Evolutionary conservation across 805 yeast genomes (phyloP).

Genomic region (Yarrowia hollandica): DNA sequence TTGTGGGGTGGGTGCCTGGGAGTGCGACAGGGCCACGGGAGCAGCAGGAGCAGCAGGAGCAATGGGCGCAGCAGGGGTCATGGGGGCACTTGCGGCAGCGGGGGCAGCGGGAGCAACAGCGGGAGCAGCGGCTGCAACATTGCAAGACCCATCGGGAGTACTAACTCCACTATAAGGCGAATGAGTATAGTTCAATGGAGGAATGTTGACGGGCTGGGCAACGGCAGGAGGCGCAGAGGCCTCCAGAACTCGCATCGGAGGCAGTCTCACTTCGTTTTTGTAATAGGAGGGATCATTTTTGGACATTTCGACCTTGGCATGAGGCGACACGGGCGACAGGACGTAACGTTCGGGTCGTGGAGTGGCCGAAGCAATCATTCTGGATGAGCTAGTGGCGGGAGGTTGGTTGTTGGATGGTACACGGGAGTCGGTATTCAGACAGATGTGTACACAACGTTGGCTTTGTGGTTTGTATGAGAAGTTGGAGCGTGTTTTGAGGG

Average conservation of each 20-base stretch:
- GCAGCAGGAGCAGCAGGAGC: neutral
- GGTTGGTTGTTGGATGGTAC: too few relatives aligned
- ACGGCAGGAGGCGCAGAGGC: neutral
- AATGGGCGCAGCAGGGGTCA: neutral
- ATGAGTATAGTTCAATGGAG: neutral
- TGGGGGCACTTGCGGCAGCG: neutral
- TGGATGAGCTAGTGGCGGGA: neutral
- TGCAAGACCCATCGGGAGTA: neutral
- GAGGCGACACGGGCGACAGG: slow-evolving; percentile 26
- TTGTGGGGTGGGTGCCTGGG: neutral
- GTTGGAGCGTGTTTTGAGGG: neutral
- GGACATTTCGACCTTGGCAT: slow-evolving; percentile 29
- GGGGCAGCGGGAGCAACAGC: neutral
- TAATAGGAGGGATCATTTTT: neutral
- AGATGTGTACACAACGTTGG: too few relatives aligned
- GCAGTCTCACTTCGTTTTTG: neutral
- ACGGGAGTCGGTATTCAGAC: too few relatives aligned
- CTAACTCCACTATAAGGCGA: neutral
- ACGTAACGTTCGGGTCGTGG: slow-evolving; percentile 24
- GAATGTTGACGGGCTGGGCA: neutral
- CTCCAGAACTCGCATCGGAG: slow-evolving; percentile 5
- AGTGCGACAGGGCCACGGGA: too few relatives aligned
- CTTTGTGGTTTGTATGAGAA: neutral
- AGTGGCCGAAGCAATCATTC: slow-evolving; percentile 25
- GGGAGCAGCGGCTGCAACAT: neutral